Evolutionary conservation across 2,329 filamentous ascomycete genomes (phyloP).

Genomic region (Arthroderma uncinatum): DNA sequence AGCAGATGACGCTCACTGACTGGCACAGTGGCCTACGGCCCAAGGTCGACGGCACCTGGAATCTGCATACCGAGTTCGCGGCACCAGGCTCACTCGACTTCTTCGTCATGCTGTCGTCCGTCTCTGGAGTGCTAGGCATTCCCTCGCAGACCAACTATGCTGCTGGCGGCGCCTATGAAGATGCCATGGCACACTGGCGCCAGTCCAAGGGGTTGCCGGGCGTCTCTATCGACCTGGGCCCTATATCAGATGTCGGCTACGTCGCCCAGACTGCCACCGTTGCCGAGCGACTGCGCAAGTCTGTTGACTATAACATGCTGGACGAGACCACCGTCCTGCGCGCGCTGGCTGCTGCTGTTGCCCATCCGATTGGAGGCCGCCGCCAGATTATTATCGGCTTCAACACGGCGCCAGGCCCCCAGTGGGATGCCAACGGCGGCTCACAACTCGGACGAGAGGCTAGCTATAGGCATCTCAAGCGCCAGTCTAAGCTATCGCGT

Average conservation of each 20-base stretch:
- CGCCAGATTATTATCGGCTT: too few species aligned
- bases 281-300: too few species aligned
- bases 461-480: too few species aligned
- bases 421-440: too few species aligned
- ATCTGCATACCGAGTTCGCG: constrained; percentile 17
- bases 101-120: constrained; percentile 14
- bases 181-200: constrained; percentile 15
- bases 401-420: too few species aligned
- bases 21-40: constrained; percentile 17
- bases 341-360: too few species aligned
- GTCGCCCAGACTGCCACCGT: too few species aligned
- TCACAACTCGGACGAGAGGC: too few species aligned
- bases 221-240: constrained; percentile 5
- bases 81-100: constrained; percentile 16
- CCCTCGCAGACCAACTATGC: constrained; percentile 9
- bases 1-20: not conserved
- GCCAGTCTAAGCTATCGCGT: too few species aligned
- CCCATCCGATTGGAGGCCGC: too few species aligned
- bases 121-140: constrained; percentile 3
- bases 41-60: constrained; percentile 23
- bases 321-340: too few species aligned
- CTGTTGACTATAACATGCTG: too few species aligned
- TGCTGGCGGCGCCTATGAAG: constrained; percentile 9
- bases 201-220: not conserved
- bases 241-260: not conserved